These are phyloP conservation scores for Xylaria sp. DNA, from an alignment of 2,329 filamentous ascomycete genomes.

Conservation along the genomic window DNA sequence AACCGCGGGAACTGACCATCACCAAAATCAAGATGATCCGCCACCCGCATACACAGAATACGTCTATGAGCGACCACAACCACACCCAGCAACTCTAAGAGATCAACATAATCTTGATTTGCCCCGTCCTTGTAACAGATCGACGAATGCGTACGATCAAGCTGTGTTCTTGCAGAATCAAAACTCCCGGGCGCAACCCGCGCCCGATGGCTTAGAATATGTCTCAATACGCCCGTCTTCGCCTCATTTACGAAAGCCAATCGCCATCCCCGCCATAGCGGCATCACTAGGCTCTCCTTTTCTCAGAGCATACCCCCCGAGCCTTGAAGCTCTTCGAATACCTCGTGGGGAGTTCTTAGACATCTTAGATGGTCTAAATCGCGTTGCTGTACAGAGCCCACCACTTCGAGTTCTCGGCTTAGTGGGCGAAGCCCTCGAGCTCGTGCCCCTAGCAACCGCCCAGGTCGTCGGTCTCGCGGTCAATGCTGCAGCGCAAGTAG, in stretches of 20 bases:
- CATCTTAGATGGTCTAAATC: conserved; percentile 20
- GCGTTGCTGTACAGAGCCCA: conserved; percentile 20
- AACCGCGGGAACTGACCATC: not conserved
- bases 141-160: not conserved
- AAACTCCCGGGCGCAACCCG: not conserved
- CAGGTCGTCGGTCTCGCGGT: conserved; percentile 11
- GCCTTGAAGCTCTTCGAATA: conserved; percentile 7
- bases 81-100: not conserved
- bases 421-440: conserved; percentile 10
- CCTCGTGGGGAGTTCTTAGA: conserved; percentile 1
- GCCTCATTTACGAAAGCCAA: conserved; percentile 6
- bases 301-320: conserved; percentile 19
- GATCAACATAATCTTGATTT: not conserved
- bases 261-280: conserved; percentile 17
- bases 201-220: not conserved
- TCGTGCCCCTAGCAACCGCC: conserved; percentile 9
- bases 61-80: not conserved
- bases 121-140: not conserved
- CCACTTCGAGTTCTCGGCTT: conserved; percentile 16
- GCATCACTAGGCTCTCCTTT: conserved; percentile 21
- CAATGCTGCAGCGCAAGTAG: conserved; percentile 4
- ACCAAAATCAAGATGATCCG: not conserved
- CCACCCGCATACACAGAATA: conserved; percentile 5
- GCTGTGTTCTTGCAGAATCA: not conserved
- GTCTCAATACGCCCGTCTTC: not conserved